Base-by-base conservation (phyloP, 805 yeast genomes). In the Lipomyces kockii region DNA sequence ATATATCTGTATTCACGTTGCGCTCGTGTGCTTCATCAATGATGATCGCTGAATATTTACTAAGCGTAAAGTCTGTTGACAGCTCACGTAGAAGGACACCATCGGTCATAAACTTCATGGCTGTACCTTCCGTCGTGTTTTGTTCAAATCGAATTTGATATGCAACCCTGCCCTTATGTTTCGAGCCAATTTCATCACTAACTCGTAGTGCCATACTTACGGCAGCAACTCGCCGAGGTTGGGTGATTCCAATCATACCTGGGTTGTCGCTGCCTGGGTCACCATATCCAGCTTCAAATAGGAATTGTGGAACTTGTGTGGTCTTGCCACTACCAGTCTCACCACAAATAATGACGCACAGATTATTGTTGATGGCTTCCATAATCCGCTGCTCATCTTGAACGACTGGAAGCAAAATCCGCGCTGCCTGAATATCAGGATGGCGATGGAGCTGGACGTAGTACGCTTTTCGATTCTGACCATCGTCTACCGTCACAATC, bases 241-340 rank as follows among this genome's bases (percentile, higher is more conserved):
- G 99, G 0, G 99, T 95, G 29, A 95, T 83, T 65, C 98, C 99
- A 74, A 95, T 91, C 93, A 94, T 89, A 0, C 98, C 98, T 0
- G 97, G 94, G 12, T 87, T 86, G 7, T 86, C 86, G 6, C 86
- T 80, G 5, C 80, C 79, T 7, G 83, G 83, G 56, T 80, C 77
- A 4, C 97, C 98, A 76, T 89, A 94, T 1, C 98, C 98, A 0
- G 97, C 86, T 78, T 95, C 99, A 75, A 87, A 92, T 57, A 95
- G 79, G 75, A 95, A 95, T 77, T 95, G 99, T 0, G 99, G 99
- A 4, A 95, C 93, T 79, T 95, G 99, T 0, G 99, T 95, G 1
- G 99, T 95, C 78, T 95, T 95, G 79, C 99, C 99, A 2, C 98
- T 92, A 74, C 99, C 99, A 0, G 99, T 95, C 74, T 93, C 98